Evolutionary conservation across 2,329 filamentous ascomycete species (phyloP).

Genomic region (Aspergillus cejpii): DNA sequence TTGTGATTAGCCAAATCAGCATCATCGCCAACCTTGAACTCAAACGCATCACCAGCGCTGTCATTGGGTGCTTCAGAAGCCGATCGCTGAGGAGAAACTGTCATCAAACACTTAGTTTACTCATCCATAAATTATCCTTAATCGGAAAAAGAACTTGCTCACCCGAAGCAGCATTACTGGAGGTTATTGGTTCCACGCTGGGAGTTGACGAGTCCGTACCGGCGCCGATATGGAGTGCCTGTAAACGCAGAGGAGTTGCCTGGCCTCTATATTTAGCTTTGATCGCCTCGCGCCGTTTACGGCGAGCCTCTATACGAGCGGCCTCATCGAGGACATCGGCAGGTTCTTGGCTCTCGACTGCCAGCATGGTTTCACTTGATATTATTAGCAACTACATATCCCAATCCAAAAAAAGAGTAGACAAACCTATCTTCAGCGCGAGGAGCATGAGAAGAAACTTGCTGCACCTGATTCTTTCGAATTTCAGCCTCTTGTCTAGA

Average conservation of each 20-base stretch:
- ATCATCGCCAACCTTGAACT: conserved; percentile 60
- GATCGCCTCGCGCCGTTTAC: conserved; percentile 76
- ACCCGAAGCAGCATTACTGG: conserved; percentile 36
- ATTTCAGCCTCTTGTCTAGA: conserved; percentile 62
- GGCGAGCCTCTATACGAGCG: conserved; percentile 74
- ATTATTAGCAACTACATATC: conserved; percentile 10
- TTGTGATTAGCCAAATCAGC: conserved; percentile 57
- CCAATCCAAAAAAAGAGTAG: conserved; percentile 1
- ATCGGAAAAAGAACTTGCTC: conserved; percentile 12
- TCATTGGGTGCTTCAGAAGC: conserved; percentile 46
- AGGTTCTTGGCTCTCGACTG: conserved; percentile 32
- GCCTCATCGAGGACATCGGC: conserved; percentile 67
- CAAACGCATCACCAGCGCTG: conserved; percentile 48
- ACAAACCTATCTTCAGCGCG: conserved; percentile 34
- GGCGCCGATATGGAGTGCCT: conserved; percentile 61
- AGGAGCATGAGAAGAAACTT: conserved; percentile 39
- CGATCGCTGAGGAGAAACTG: conserved; percentile 36
- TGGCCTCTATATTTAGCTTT: conserved; percentile 70
- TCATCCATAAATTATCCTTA: conserved; percentile 4
- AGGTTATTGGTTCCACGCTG: conserved; percentile 41
- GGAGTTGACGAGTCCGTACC: conserved; percentile 51
- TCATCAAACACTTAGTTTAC: conserved; percentile 1
- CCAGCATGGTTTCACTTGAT: conserved; percentile 15
- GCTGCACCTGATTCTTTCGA: conserved; percentile 54
- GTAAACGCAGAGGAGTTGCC: conserved; percentile 65